Conservation (phyloP, 2,329 filamentous ascomycete genomes). For the Malbranchea zuffiana region DNA sequence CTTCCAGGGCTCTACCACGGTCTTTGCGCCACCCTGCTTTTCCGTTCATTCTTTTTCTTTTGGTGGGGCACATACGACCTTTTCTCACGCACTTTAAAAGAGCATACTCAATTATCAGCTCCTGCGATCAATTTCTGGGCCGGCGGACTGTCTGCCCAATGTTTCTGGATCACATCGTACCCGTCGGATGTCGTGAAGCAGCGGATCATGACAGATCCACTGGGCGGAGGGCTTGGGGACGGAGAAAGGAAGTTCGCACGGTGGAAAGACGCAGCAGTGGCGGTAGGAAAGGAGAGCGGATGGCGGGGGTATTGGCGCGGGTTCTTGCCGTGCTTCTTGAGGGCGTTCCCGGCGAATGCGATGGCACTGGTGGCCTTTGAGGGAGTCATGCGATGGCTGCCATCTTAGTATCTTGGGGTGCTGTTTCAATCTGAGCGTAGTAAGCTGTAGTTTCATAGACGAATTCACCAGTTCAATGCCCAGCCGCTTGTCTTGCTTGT, state of each 20-base stretch:
- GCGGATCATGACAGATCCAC: conserved; percentile 87
- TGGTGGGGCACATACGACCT: conserved; percentile 97
- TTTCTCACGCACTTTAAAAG: conserved; percentile 56
- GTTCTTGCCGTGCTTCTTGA: conserved; percentile 83
- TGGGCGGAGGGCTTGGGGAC: conserved; percentile 59
- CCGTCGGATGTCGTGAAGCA: conserved; percentile 92
- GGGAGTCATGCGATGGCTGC: conserved; percentile 61
- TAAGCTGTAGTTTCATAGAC: no score
- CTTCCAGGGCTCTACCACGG: conserved; percentile 75
- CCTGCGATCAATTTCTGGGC: conserved; percentile 95
- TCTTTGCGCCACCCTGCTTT: conserved; percentile 71
- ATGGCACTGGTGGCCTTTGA: conserved; percentile 91
- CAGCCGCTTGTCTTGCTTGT: no score
- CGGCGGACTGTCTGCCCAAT: conserved; percentile 79
- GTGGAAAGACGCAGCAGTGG: conserved; percentile 70
- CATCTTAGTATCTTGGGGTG: no score
- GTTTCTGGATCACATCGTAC: conserved; percentile 91
- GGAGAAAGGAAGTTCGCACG: conserved; percentile 56
- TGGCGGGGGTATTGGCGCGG: conserved; percentile 81
- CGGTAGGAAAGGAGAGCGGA: conserved; percentile 67
- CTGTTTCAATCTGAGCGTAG: no score
- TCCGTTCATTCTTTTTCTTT: conserved; percentile 89
- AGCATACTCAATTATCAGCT: conserved; percentile 58
- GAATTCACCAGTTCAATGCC: no score
- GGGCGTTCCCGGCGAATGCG: conserved; percentile 92